These are phyloP conservation scores for Naganishia onofrii DNA, from an alignment of 768 basidiomycete genomes.

Conservation along the genomic window DNA sequence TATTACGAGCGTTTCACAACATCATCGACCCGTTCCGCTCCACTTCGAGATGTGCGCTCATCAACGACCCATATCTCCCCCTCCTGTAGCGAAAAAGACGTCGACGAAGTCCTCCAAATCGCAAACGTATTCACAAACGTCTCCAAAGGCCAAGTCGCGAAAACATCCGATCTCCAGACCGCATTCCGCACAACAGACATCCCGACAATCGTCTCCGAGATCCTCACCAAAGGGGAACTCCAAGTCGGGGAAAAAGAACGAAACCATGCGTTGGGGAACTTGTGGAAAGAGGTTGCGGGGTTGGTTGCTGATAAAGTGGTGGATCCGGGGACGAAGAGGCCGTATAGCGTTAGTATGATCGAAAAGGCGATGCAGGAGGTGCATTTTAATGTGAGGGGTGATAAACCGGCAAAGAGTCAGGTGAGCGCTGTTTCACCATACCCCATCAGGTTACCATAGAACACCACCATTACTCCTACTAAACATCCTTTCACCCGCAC, in stretches of 20 bases:
- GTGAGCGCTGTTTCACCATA: constrained; percentile 57
- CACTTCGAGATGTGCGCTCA: too few relatives aligned
- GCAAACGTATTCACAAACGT: constrained; percentile 94
- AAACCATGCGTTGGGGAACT: constrained; percentile 76
- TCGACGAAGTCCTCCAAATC: constrained; percentile 95
- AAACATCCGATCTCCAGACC: constrained; percentile 83
- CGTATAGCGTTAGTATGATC: constrained; percentile 91
- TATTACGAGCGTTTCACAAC: too few relatives aligned
- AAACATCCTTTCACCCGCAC: too few relatives aligned
- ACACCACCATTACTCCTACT: too few relatives aligned
- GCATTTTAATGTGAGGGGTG: constrained; percentile 81
- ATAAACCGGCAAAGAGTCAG: constrained; percentile 93
- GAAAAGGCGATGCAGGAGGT: constrained; percentile 97
- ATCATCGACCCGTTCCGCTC: too few relatives aligned
- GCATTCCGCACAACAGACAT: constrained; percentile 77
- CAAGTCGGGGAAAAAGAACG: constrained; percentile 97
- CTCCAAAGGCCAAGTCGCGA: constrained; percentile 90
- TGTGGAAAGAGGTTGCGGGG: constrained; percentile 86
- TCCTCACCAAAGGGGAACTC: constrained; percentile 90
- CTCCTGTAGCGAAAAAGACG: constrained; percentile 70
- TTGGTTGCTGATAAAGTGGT: constrained; percentile 94
- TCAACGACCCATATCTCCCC: too few relatives aligned
- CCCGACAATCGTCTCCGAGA: constrained; percentile 78
- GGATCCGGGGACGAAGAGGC: constrained; percentile 80
- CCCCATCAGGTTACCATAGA: too few relatives aligned